Conservation (phyloP, 2,329 filamentous ascomycete species). For the Neonectria faginata region DNA sequence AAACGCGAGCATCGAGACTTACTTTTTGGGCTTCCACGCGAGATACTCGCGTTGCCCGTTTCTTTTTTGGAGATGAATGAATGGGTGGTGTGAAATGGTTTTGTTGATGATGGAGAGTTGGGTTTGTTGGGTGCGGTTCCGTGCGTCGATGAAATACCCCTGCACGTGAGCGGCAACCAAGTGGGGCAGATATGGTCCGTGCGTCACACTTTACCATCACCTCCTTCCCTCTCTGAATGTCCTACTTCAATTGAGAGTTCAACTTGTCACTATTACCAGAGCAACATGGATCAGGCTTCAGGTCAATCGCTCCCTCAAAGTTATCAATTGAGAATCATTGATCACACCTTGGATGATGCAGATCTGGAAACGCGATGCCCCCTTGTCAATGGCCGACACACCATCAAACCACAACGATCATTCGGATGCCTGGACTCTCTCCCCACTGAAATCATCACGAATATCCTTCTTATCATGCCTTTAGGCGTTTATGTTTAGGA, state of each 20-base stretch:
- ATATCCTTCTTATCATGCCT: constrained; percentile 42
- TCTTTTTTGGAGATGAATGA: neutral
- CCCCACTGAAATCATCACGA: constrained; percentile 45
- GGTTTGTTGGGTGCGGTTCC: too few species aligned
- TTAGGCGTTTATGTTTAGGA: neutral
- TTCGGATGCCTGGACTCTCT: constrained; percentile 46
- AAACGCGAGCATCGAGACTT: constrained; percentile 17
- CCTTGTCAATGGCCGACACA: constrained; percentile 42
- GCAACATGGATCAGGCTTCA: neutral
- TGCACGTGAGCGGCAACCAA: too few species aligned
- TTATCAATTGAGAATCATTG: neutral
- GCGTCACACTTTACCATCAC: too few species aligned
- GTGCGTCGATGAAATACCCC: too few species aligned
- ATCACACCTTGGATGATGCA: constrained; percentile 33
- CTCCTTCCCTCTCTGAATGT: too few species aligned
- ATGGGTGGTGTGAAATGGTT: too few species aligned
- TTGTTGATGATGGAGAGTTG: too few species aligned
- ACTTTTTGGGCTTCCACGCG: neutral
- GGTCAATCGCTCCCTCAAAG: neutral
- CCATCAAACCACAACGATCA: constrained; percentile 5
- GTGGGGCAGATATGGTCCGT: too few species aligned
- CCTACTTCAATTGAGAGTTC: too few species aligned
- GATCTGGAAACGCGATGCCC: constrained; percentile 28
- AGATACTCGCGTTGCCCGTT: too few species aligned
- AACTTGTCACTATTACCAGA: too few species aligned